Conservation (phyloP, 345 rosid genomes). For the Salix caprea region DNA sequence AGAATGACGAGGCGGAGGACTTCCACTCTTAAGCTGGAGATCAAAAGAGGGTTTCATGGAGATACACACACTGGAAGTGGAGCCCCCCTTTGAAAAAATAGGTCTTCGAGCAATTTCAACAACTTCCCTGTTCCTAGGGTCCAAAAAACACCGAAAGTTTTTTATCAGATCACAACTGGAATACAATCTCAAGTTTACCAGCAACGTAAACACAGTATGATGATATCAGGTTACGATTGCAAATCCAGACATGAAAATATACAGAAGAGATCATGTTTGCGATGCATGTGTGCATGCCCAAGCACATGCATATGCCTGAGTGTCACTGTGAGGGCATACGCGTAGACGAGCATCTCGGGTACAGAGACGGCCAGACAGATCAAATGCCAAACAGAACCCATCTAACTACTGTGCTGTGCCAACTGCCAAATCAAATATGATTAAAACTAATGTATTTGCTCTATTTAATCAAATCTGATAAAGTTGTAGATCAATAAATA, state of each 20-base stretch:
- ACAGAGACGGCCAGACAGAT: neutral
- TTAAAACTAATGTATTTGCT: neutral
- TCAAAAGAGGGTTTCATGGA: neutral
- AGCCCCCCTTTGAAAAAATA: neutral
- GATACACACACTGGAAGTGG: neutral
- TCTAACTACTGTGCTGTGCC: neutral
- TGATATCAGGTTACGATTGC: neutral
- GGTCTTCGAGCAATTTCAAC: neutral
- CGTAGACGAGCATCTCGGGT: neutral
- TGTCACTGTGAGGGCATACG: neutral
- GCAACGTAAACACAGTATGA: neutral
- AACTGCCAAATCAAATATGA: neutral
- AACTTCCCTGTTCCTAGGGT: constrained; percentile 25
- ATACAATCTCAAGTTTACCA: neutral
- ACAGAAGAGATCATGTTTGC: neutral
- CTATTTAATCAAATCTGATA: neutral
- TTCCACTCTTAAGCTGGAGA: neutral
- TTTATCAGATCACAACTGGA: neutral
- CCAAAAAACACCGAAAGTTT: constrained; percentile 1
- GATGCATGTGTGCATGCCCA: neutral
- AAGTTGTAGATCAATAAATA: neutral
- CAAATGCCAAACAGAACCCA: neutral
- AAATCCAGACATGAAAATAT: neutral
- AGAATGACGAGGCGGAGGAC: neutral
- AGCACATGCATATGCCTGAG: neutral